A percentile compares a stretch with the other conserved stretches of the same genome.
phyloP scores from a whole-genome alignment of 2,329 filamentous ascomycete genomes.

The Cercospora sp. region DNA sequence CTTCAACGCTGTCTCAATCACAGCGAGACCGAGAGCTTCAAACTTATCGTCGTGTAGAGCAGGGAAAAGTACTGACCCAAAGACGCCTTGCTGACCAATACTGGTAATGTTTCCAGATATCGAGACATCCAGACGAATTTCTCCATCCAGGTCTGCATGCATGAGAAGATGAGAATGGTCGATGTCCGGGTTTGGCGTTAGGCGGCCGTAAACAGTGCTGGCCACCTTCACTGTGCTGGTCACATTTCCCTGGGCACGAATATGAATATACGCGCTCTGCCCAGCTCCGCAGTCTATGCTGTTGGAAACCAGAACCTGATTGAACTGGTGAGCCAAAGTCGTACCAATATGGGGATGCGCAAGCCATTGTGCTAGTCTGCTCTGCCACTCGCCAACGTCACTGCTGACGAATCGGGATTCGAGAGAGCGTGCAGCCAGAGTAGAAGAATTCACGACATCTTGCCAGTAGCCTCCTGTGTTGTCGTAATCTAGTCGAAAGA shows the following conservation, averaged over 20 bases:
- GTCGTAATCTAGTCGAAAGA: background rate
- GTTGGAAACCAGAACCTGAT: background rate
- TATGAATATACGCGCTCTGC: background rate
- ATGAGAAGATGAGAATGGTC: background rate
- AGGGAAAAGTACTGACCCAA: background rate
- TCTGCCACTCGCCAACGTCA: background rate
- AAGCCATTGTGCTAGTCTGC: background rate
- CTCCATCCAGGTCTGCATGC: background rate
- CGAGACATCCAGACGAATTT: background rate
- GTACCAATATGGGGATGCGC: background rate
- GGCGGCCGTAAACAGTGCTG: background rate
- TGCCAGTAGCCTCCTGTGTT: constrained; percentile 2
- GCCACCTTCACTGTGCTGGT: background rate
- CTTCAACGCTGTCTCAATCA: background rate
- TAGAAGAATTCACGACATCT: constrained; percentile 4
- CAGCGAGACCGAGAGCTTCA: background rate
- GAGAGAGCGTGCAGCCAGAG: background rate
- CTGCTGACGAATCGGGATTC: background rate
- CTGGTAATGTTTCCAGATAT: background rate
- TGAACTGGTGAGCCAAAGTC: background rate
- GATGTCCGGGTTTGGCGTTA: background rate
- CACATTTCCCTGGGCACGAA: background rate
- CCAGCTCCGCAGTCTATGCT: background rate
- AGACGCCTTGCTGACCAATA: background rate
- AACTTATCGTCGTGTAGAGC: background rate